Evolutionary conservation across 257 asterid species (phyloP), one percentile per base, ranked within the genome.

Genomic region (Ajuga chamaepitys): DNA sequence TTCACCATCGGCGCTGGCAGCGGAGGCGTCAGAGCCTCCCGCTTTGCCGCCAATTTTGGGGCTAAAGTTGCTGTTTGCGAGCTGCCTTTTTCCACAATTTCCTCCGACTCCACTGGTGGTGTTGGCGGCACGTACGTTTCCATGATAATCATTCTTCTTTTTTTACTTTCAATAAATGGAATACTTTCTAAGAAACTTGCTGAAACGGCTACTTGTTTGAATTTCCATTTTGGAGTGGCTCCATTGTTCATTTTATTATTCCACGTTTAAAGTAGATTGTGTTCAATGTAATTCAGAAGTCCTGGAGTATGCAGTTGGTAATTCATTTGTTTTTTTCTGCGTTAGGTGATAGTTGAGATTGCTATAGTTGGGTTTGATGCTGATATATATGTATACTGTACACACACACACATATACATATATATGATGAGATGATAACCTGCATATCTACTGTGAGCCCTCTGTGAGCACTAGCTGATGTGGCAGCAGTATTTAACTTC

Each of bases 1-100:
- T 93, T 92, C 64, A 93, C 98, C 1, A 83, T 93, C 57, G 98
- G 98, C 25, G 98, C 98, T 26, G 98, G 97, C 5, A 93, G 98
- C 64, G 98, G 98, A 25, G 98, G 98, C 54, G 98, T 93, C 40
- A 81, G 97, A 70, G 98, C 98, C 63, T 89, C 98, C 21, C 89
- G 98, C 17, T 93, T 87, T 70, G 97, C 96, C 54, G 80, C 98
- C 66, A 87, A 84, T 83, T 84, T 80, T 44, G 97, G 98, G 47
- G 97, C 98, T 71, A 81, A 88, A 13, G 95, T 80, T 65, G 98
- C 98, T 62, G 79, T 93, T 54, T 93, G 98, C 78, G 98, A 93
- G 82, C 83, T 93, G 65, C 98, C 98, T 22, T 93, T 89, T 72
- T 70, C 87, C 20, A 89, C 98, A 34, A 83, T 93, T 66, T 93